A percentile compares a stretch with the other conserved stretches of the same genome.
These are phyloP conservation scores for Capronia coronata DNA, from an alignment of 2,329 filamentous ascomycete species.

Conservation along the genomic window DNA sequence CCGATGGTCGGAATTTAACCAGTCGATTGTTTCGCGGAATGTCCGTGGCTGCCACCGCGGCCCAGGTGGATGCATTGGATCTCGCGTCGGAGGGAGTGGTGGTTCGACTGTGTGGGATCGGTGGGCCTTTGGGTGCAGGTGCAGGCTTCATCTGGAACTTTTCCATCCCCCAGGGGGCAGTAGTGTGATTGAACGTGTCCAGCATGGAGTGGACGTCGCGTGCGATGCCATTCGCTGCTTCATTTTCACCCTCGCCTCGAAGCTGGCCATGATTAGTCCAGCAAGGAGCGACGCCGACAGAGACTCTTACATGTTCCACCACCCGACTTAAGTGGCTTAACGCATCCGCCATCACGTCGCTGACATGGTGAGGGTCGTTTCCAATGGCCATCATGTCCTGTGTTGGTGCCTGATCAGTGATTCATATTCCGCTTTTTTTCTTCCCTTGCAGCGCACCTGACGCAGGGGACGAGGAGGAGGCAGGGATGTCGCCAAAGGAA, in stretches of 20 bases:
- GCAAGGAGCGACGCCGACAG: constrained; percentile 6
- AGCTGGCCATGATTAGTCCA: constrained; percentile 31
- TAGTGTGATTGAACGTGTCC: constrained; percentile 32
- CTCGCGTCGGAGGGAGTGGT: constrained; percentile 2
- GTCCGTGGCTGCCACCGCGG: constrained; percentile 28
- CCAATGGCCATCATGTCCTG: constrained; percentile 25
- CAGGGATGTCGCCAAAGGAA: not conserved
- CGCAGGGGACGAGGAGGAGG: not conserved
- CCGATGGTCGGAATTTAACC: constrained; percentile 27
- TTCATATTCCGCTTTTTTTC: not conserved
- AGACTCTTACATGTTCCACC: constrained; percentile 27
- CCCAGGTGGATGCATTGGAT: constrained; percentile 25
- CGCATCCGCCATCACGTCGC: constrained; percentile 25
- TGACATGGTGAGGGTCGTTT: constrained; percentile 25
- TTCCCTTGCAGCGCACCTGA: not conserved
- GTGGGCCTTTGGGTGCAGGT: constrained; percentile 11
- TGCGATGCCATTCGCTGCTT: constrained; percentile 34
- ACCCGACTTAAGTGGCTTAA: constrained; percentile 26
- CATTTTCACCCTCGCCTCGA: constrained; percentile 30
- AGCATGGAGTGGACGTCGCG: constrained; percentile 33
- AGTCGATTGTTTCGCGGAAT: constrained; percentile 24
- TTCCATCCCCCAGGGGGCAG: constrained; percentile 29
- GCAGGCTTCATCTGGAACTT: constrained; percentile 25
- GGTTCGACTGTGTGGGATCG: constrained; percentile 4
- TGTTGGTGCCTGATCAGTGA: constrained; percentile 20